phyloP scores from a whole-genome alignment of 1,284 basidiomycete species.

The Ceratobasidium papillatum region DNA sequence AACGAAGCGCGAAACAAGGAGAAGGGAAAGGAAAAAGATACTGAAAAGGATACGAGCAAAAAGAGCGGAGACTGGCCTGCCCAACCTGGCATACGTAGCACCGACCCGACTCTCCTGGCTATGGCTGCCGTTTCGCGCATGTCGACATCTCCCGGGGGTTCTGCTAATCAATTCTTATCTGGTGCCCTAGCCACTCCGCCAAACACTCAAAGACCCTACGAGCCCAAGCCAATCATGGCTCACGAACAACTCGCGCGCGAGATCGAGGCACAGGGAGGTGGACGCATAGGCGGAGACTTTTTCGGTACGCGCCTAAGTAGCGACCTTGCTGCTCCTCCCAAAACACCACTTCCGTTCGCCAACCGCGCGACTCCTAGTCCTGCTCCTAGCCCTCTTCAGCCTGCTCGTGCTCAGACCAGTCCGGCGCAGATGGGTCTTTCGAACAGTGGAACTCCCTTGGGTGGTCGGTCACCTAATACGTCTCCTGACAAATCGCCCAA shows the following conservation, averaged over 20 bases:
- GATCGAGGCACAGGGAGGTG: constrained; percentile 37
- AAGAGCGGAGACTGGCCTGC: constrained; percentile 60
- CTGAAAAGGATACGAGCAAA: constrained; percentile 47
- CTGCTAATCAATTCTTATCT: constrained; percentile 51
- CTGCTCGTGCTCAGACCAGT: constrained; percentile 38
- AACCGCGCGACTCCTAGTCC: constrained; percentile 35
- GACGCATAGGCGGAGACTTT: constrained; percentile 23
- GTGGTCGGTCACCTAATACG: constrained; percentile 30
- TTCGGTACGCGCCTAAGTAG: constrained; percentile 27
- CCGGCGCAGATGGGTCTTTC: constrained; percentile 36
- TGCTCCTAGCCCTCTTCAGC: constrained; percentile 36
- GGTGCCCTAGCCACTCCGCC: constrained; percentile 52
- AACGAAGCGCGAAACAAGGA: constrained; percentile 72
- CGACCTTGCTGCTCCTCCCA: constrained; percentile 47
- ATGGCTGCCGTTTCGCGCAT: constrained; percentile 49
- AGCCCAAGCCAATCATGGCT: constrained; percentile 61
- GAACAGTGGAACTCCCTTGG: constrained; percentile 22
- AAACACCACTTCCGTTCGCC: constrained; percentile 40
- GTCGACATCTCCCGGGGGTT: constrained; percentile 53
- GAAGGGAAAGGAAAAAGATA: constrained; percentile 63
- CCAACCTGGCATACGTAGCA: constrained; percentile 47
- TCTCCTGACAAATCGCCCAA: constrained; percentile 34
- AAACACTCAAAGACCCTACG: constrained; percentile 60
- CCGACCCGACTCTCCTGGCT: constrained; percentile 62
- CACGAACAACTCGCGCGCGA: constrained; percentile 40